Evolutionary conservation across 805 yeast genomes (phyloP), one percentile per base, ranked within the genome.

Genomic region (Ogataea sp.): DNA sequence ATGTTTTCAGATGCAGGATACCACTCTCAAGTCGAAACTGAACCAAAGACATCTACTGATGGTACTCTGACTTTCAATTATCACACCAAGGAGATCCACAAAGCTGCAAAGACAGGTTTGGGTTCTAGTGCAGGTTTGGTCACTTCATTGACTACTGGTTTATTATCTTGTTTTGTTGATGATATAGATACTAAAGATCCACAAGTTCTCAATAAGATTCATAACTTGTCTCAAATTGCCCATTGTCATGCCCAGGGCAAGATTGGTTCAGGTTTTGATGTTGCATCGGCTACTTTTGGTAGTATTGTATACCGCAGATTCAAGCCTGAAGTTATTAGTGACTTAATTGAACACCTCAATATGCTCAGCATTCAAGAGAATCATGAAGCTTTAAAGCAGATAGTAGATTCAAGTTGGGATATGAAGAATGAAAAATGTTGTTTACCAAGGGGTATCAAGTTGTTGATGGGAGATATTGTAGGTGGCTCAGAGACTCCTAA

Each of bases 91-190:
- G 67, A 75, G 14, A 86, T 93, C 40, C 67, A 73, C 0, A 65
- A 82, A 27, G 95, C 88, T 6, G 78, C 96, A 2, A 93, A 93
- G 56, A 93, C 98, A 0, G 98, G 98, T 0, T 67, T 93, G 36
- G 98, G 98, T 1, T 87, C 96, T 11, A 87, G 96, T 25, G 98
- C 98, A 0, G 96, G 96, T 0, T 68, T 93, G 42, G 95, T 86
- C 2, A 74, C 94, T 1, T 89, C 83, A 1, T 67, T 89, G 2
- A 75, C 85, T 0, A 72, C 95, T 0, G 83, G 89, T 0, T 53
- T 93, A 34, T 55, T 80, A 7, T 65, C 81, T 5, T 62, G 66
- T 36, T 75, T 71, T 47, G 49, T 28, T 5, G 7, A 49, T 56
- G 20, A 10, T 6, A 11, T 33, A 4, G 37, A 34, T 14, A 14